Base-by-base conservation (phyloP, 2,329 filamentous ascomycete genomes). In the Amesomyces nigricolor region DNA sequence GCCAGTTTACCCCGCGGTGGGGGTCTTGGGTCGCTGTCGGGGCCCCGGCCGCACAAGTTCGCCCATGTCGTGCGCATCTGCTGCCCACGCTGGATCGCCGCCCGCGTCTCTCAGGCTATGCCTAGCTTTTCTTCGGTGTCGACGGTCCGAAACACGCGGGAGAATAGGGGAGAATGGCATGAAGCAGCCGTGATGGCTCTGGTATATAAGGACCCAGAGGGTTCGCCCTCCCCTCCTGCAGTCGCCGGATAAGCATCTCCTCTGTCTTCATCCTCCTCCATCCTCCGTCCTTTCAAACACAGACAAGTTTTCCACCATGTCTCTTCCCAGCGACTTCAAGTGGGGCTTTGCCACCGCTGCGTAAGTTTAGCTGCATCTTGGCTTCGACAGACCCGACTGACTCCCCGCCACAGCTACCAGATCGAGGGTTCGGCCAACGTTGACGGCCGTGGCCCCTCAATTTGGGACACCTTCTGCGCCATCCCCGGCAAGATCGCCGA, bases 401-500 rank as follows among this genome's bases (percentile, higher is more conserved):
- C 50, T 13, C 29, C 26, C 13, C 5, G 52, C 52, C 39, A 5
- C 67, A 94, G 89, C 68, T 95, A 94, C 75, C 89, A 95, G 70
- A 88, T 95, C 64, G 90, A 95, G 75, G 90, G 90, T 56, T 84
- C 83, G 47, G 76, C 79, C 39, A 76, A 86, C 47, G 81, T 86
- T 67, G 89, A 92, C 68, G 90, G 89, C 61, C 87, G 89, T 61
- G 87, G 82, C 19, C 85, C 88, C 53, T 89, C 87, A 59, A 94
- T 95, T 70, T 95, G 90, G 90, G 90, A 95, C 72, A 86, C 81
- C n/a, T 95, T 95, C 75, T 91, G 87, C 73, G 81, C 81, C 60
- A 86, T 83, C 52, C 84, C 87, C 6, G 88, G 88, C 65, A 95
- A 94, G 73, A 91, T 94, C 65, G 88, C 89, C 54, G 87, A 89